Conservation (phyloP, 768 basidiomycete species). For the Terana coerulea region DNA sequence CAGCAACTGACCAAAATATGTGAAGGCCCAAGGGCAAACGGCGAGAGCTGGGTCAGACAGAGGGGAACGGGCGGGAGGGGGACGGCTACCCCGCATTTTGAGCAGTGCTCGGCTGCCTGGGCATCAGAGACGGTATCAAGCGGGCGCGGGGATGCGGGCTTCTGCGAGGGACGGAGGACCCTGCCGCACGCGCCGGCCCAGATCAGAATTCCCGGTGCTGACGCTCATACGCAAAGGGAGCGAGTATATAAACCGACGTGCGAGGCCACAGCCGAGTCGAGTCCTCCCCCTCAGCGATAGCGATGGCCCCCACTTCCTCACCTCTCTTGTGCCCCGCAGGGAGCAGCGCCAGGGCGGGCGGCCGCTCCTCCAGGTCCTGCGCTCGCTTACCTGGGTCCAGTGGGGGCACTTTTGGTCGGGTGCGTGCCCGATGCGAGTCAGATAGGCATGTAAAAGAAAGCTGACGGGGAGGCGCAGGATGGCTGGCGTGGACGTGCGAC, state of each 20-base stretch:
- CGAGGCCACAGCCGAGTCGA: background rate
- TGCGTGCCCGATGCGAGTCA: too few species aligned
- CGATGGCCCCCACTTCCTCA: slow-evolving; percentile 48
- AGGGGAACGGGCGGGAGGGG: background rate
- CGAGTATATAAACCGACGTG: slow-evolving; percentile 1
- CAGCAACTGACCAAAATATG: background rate
- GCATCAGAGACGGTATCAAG: too few species aligned
- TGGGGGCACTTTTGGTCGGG: slow-evolving; percentile 56
- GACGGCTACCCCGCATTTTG: background rate
- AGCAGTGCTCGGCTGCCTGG: too few species aligned
- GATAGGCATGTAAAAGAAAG: too few species aligned
- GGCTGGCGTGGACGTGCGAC: slow-evolving; percentile 86
- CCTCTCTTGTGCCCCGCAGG: slow-evolving; percentile 34
- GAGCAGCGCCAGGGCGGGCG: slow-evolving; percentile 36
- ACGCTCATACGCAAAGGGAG: slow-evolving; percentile 7
- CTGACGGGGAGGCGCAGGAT: slow-evolving; percentile 46
- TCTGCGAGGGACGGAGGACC: too few species aligned
- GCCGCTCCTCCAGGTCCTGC: slow-evolving; percentile 42
- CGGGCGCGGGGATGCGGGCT: too few species aligned
- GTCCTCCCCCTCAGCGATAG: slow-evolving; percentile 31
- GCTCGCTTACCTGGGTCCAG: slow-evolving; percentile 45
- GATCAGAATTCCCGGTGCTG: slow-evolving; percentile 10
- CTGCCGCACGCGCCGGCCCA: slow-evolving; percentile 1
- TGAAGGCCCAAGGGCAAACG: background rate
- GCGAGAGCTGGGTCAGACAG: background rate